Base-by-base conservation (phyloP, 306 rosid genomes). In the Coriaria nepalensis region DNA sequence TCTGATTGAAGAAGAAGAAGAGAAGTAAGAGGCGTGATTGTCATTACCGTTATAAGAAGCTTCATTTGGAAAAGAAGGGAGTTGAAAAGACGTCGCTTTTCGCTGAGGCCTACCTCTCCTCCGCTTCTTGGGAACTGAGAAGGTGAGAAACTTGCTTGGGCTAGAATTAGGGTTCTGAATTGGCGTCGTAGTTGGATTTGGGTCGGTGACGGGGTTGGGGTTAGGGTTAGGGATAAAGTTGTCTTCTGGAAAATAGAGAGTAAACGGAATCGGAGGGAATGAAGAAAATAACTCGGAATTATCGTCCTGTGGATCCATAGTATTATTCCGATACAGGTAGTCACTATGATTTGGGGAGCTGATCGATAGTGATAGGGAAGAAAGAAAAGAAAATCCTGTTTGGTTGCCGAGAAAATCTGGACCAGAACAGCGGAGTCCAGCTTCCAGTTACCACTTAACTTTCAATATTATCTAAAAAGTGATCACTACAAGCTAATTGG, bases 81-180 rank as follows among this genome's bases (percentile, higher is more conserved):
- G 33, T 8, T 70, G 84, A 65, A 79, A 75, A 48, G 85, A 64
- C 5, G 85, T 56, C n/a, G 86, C 60, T 10, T 58, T 57, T 7
- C 90, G 86, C 10, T 88, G 97, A 38, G 93, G 69, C 69, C 95
- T 68, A 45, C 95, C 97, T 43, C 93, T 77, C 42, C 95, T 53
- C 40, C 87, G 73, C 77, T 88, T 88, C 68, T 88, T 88, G 14
- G 97, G 97, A 51, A 88, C 49, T 32, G 90, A 43, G 64, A 88
- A 74, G 0, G 90, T 74, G 11, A 88, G 73, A 43, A 79, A 56
- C 11, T 74, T 68, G 47, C 15, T 53, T 6, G 71, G 49, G 52
- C 36, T 56, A 49, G 72, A 50, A 40, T 52, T 68, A 8, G 71
- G 71, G 65, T 67, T 55, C 50, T 68, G 59, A 39, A 29, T 50